Conservation (phyloP, 2,329 filamentous ascomycete genomes). For the Aurifilum marmelostoma region DNA sequence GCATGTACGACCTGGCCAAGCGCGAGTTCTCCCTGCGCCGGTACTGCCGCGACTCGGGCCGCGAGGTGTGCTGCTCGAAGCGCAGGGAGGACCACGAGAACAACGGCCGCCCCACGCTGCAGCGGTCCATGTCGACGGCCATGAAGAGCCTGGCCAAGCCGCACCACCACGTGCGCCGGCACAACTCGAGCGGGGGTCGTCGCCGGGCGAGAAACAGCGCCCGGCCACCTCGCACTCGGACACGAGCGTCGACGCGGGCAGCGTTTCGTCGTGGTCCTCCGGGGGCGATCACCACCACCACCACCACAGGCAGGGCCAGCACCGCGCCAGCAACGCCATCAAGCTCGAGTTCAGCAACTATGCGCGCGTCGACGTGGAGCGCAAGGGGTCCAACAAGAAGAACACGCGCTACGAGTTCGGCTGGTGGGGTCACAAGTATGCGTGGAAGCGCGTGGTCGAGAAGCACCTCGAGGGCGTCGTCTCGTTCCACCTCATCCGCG, state of each 20-base stretch:
- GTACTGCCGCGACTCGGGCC: slow-evolving; percentile 90
- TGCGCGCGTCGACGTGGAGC: slow-evolving; percentile 82
- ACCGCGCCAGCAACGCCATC: slow-evolving; percentile 72
- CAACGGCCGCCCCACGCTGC: slow-evolving; percentile 45
- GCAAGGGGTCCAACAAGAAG: slow-evolving; percentile 57
- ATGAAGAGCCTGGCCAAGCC: slow-evolving; percentile 46
- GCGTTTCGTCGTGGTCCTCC: slow-evolving; percentile 37
- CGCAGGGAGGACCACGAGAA: slow-evolving; percentile 66
- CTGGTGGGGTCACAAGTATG: slow-evolving; percentile 87
- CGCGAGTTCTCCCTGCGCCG: slow-evolving; percentile 89
- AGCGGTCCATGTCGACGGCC: slow-evolving; percentile 53
- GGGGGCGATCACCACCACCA: slow-evolving; percentile 28
- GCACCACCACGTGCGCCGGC: slow-evolving; percentile 40
- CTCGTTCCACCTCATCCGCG: slow-evolving; percentile 79
- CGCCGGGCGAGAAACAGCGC: slow-evolving; percentile 34
- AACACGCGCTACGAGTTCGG: slow-evolving; percentile 86
- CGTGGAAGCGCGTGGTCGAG: slow-evolving; percentile 77
- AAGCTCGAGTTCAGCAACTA: slow-evolving; percentile 98
- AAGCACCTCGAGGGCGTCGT: slow-evolving; percentile 66
- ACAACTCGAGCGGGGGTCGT: slow-evolving; percentile 37
- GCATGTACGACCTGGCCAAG: slow-evolving; percentile 87
- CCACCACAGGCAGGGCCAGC: slow-evolving; percentile 33
- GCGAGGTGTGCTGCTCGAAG: slow-evolving; percentile 86
- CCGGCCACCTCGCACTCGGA: slow-evolving; percentile 43
- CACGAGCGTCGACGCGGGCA: slow-evolving; percentile 39